Base-by-base conservation (phyloP, 768 basidiomycete genomes). In the Agaricus subrufescens region DNA sequence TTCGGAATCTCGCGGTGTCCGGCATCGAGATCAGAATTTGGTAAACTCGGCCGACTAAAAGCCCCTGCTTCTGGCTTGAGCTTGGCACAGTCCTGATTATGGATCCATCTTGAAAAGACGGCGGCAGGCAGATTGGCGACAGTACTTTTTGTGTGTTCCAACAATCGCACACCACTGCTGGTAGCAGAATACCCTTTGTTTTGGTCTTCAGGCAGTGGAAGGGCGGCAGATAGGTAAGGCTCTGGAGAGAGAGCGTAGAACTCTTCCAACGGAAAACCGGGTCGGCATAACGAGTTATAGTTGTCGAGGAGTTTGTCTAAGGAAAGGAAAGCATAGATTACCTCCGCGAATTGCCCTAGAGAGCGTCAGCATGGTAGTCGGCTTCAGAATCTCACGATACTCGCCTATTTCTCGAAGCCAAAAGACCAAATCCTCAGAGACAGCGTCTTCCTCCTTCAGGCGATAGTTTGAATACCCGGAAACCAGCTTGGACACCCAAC, bases 311-410 rank as follows among this genome's bases (percentile, higher is more conserved):
- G 62, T 59, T 74, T 71, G n/a, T 69, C 64, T 30, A 76, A 66
- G 19, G 78, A 71, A 40, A 79, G 60, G 3, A 67, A 52, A 51
- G 76, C 75, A 60, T 83, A 79, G 1, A 75, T 75, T 6, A 81
- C 46, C 62, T 84, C 81, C 6, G 81, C 76, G 64, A 83, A 85
- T 69, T 85, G 78, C 12, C 82, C 80, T 74, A 64, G 31, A 19
- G 19, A 15, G 15, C 3, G 10, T 14, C 44, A 49, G 31, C 19
- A 42, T 42, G 6, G 40, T 34, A 34, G 40, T 1, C 40, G 40
- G n/a, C 19, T 19, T 19, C 19, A 19, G 19, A 15, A 42, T 42
- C 40, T 19, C 14, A 15, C 40, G 2, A 42, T 42, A 2, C 71
- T 55, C 46, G 74, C 78, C 78, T 47, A 79, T 58, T 46, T 79